Conservation (phyloP, 2,329 filamentous ascomycete species). For the Ciborinia camelliae region DNA sequence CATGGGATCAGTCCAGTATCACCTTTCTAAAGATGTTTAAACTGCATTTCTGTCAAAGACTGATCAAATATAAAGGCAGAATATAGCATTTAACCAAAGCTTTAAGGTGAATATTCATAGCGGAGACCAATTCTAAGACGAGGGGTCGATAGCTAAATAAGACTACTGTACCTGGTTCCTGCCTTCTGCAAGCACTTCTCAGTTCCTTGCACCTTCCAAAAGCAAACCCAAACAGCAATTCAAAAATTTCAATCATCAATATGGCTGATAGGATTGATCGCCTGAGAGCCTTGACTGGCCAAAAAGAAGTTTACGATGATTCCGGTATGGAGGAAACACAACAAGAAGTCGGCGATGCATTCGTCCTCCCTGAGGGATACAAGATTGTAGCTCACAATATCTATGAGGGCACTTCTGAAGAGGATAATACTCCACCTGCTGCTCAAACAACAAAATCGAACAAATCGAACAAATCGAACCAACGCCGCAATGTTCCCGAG, state of each 20-base stretch:
- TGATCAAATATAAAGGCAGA: background rate
- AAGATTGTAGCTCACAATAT: conserved; percentile 6
- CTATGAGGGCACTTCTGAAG: conserved; percentile 10
- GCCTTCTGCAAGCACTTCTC: background rate
- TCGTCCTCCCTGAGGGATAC: conserved; percentile 5
- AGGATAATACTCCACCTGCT: background rate
- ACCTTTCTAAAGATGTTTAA: background rate
- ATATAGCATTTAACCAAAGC: background rate
- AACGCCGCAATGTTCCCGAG: background rate
- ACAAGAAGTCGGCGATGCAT: background rate
- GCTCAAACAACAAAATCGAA: background rate
- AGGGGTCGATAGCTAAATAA: background rate
- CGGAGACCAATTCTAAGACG: background rate
- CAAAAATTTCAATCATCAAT: background rate
- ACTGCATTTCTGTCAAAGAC: background rate
- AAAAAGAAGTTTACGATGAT: conserved; percentile 7
- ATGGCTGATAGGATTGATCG: conserved; percentile 10
- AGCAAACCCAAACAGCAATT: background rate
- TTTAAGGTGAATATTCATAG: background rate
- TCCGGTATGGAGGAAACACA: background rate
- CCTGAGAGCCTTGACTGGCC: conserved; percentile 7
- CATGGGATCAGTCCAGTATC: background rate
- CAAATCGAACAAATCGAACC: background rate
- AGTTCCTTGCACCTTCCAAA: background rate
- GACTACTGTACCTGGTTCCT: background rate